Evolutionary conservation across 352 stramenopile species (phyloP).

Genomic region (Pythium sukuiense): DNA sequence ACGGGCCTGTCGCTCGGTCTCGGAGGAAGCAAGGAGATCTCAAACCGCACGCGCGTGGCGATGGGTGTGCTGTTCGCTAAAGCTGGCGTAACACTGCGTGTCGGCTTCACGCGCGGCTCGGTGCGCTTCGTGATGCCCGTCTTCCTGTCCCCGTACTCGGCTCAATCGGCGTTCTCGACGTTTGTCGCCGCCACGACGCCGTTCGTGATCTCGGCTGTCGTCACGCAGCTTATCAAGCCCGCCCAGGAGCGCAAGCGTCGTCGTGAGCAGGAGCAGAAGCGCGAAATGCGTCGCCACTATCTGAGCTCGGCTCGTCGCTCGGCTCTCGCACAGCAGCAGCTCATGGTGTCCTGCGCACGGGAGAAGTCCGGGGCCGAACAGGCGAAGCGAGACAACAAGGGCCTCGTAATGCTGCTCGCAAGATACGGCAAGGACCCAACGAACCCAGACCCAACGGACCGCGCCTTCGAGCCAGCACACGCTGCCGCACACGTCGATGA

Average conservation of each 20-base stretch:
- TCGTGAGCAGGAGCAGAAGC: constrained; percentile 43
- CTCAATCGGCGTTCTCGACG: constrained; percentile 64
- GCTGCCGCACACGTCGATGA: constrained; percentile 1
- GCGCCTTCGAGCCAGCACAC: constrained; percentile 11
- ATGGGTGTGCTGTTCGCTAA: constrained; percentile 59
- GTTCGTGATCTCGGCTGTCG: constrained; percentile 61
- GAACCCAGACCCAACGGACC: constrained; percentile 41
- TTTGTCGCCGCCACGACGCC: constrained; percentile 74
- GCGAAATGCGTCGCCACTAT: constrained; percentile 56
- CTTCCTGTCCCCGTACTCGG: constrained; percentile 75
- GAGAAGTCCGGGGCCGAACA: constrained; percentile 61
- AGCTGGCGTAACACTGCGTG: constrained; percentile 56
- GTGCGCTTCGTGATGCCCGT: constrained; percentile 84
- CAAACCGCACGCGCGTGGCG: constrained; percentile 53
- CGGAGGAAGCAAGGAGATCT: constrained; percentile 58
- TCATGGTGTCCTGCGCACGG: constrained; percentile 64
- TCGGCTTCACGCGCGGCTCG: constrained; percentile 76
- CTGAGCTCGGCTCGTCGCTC: constrained; percentile 47
- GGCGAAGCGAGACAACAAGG: constrained; percentile 38
- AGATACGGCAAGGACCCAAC: constrained; percentile 80
- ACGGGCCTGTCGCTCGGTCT: constrained; percentile 49
- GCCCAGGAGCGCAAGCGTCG: constrained; percentile 60
- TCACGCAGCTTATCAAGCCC: constrained; percentile 68
- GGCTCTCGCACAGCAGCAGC: constrained; percentile 67
- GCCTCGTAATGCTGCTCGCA: constrained; percentile 68